A percentile compares a stretch with the other conserved stretches of the same genome.
Conservation (phyloP, 768 basidiomycete genomes). For the Pluteus cervinus region DNA sequence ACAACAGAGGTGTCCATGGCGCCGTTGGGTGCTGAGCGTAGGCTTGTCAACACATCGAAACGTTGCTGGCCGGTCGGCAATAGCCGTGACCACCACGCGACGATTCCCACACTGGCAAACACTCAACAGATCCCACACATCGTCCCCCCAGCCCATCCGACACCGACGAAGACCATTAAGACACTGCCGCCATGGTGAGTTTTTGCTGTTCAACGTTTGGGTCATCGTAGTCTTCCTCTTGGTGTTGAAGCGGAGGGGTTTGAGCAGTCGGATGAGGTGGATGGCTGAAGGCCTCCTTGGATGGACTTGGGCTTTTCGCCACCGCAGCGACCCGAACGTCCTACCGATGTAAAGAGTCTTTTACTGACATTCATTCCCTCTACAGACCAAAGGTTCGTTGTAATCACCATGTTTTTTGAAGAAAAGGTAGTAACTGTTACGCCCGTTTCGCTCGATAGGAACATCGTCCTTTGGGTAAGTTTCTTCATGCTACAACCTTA, state of each 20-base stretch:
- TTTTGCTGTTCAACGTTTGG: slow-evolving; percentile 13
- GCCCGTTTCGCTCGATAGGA: slow-evolving; percentile 41
- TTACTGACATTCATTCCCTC: slow-evolving; percentile 11
- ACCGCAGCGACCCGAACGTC: neutral
- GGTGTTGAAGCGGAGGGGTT: slow-evolving; percentile 14
- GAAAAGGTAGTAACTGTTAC: slow-evolving; percentile 5
- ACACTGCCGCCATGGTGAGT: slow-evolving; percentile 42
- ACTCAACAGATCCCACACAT: neutral
- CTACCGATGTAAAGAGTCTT: slow-evolving; percentile 59
- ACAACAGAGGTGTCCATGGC: no score
- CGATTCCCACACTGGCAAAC: no score
- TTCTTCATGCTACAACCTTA: neutral
- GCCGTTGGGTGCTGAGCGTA: no score
- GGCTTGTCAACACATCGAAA: no score
- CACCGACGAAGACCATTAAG: slow-evolving; percentile 23
- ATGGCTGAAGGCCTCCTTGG: slow-evolving; percentile 8
- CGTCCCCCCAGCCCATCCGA: slow-evolving; percentile 8
- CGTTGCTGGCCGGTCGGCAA: no score
- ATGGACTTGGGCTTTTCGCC: slow-evolving; percentile 15
- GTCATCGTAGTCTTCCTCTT: slow-evolving; percentile 7
- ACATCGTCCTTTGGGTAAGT: slow-evolving; percentile 89
- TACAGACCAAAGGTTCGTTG: neutral
- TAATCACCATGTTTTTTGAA: no score
- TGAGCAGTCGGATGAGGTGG: slow-evolving; percentile 9
- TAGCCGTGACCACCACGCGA: no score